Evolutionary conservation across 345 rosid genomes (phyloP).

Genomic region (Laguncularia racemosa): DNA sequence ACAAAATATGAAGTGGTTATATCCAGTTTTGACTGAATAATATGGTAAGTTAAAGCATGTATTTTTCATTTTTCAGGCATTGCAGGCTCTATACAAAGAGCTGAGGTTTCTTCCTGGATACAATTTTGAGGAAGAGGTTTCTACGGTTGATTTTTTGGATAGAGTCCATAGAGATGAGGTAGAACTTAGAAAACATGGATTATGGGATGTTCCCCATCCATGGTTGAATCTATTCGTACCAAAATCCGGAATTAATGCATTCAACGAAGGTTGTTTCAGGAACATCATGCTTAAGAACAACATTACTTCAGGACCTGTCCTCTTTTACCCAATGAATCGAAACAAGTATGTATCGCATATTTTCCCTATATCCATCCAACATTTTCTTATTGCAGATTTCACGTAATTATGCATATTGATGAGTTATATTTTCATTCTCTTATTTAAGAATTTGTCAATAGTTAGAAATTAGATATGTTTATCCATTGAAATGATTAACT

Average conservation of each 20-base stretch:
- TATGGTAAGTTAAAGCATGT: not conserved
- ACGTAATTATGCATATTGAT: too few relatives aligned
- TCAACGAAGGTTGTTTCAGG: constrained; percentile 26
- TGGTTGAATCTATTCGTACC: constrained; percentile 38
- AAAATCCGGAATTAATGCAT: constrained; percentile 23
- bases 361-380: too few relatives aligned
- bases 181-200: constrained; percentile 19
- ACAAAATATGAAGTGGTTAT: too few relatives aligned
- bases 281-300: constrained; percentile 23
- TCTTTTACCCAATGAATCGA: constrained; percentile 13
- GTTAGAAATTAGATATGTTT: too few relatives aligned
- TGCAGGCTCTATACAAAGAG: constrained; percentile 13
- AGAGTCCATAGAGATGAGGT: constrained; percentile 21
- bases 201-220: constrained; percentile 41
- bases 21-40: too few relatives aligned
- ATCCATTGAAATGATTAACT: too few relatives aligned
- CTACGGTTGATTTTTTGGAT: constrained; percentile 23
- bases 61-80: constrained; percentile 3
- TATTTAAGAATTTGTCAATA: too few relatives aligned
- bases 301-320: constrained; percentile 12
- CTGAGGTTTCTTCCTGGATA: constrained; percentile 17
- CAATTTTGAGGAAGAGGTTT: constrained; percentile 20
- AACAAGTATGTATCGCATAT: constrained; percentile 4
- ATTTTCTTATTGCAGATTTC: too few relatives aligned
- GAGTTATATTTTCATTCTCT: too few relatives aligned